phyloP scores from a whole-genome alignment of 2,329 filamentous ascomycete genomes.

The Cercospora zeina region DNA sequence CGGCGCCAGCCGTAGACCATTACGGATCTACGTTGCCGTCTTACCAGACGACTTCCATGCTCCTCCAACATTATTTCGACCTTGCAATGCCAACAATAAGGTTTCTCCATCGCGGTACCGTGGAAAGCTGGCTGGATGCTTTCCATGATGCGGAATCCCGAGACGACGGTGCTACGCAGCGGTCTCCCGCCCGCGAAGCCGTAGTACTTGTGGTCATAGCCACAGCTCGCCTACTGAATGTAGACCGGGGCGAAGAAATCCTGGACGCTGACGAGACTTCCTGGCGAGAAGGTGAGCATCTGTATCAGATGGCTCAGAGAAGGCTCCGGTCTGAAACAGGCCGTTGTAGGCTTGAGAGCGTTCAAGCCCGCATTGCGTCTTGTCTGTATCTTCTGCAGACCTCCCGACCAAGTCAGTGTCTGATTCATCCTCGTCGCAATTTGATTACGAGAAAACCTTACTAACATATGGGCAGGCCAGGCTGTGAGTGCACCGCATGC shows the following conservation, averaged over 20 bases:
- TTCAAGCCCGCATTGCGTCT: constrained; percentile 46
- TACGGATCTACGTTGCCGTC: constrained; percentile 48
- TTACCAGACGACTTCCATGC: constrained; percentile 33
- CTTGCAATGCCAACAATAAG: constrained; percentile 48
- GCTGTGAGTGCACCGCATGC: constrained; percentile 3
- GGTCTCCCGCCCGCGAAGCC: constrained; percentile 48
- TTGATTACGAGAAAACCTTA: background rate
- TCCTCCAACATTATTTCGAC: constrained; percentile 48
- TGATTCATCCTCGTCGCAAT: background rate
- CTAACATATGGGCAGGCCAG: background rate
- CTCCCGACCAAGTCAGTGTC: constrained; percentile 13
- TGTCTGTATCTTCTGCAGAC: constrained; percentile 43
- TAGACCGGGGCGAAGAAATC: constrained; percentile 28
- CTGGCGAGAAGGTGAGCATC: constrained; percentile 34
- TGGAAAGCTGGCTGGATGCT: constrained; percentile 49
- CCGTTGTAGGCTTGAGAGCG: constrained; percentile 37
- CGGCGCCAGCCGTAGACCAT: constrained; percentile 45
- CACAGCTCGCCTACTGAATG: constrained; percentile 43
- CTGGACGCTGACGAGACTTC: constrained; percentile 27
- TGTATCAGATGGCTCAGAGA: constrained; percentile 32
- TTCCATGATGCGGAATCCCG: constrained; percentile 49
- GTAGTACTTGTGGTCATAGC: constrained; percentile 57
- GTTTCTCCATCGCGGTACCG: constrained; percentile 48
- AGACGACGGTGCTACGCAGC: constrained; percentile 38
- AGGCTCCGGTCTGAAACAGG: constrained; percentile 34